These are phyloP conservation scores for Euphrasia arctica DNA, from an alignment of 305 asterid genomes.

Conservation along the genomic window DNA sequence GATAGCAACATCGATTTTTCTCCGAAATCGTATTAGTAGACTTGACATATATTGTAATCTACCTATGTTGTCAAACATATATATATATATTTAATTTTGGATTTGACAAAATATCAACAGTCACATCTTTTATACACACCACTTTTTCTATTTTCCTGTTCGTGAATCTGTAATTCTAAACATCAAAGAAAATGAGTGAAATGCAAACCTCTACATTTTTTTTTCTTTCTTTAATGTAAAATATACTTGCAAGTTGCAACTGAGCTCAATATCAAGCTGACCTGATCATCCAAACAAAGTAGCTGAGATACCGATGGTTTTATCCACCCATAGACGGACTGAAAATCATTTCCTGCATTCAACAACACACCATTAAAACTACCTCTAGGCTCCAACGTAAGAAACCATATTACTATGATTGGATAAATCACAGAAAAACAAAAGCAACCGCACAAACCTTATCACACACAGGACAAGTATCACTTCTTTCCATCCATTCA, in stretches of 20 bases:
- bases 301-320: slow-evolving; percentile 18
- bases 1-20: too few species aligned
- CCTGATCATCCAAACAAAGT: slow-evolving; percentile 16
- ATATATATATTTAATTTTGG: too few species aligned
- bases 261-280: neutral
- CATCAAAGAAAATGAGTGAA: slow-evolving; percentile 21
- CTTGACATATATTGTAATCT: too few species aligned
- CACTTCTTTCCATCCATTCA: slow-evolving; percentile 98
- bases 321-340: slow-evolving; percentile 43
- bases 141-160: too few species aligned
- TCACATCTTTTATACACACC: slow-evolving; percentile 14
- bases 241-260: slow-evolving; percentile 2
- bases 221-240: neutral
- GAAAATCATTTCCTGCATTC: slow-evolving; percentile 73
- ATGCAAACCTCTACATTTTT: slow-evolving; percentile 20
- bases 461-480: slow-evolving; percentile 83
- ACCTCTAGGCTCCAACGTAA: slow-evolving; percentile 14
- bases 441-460: slow-evolving; percentile 44
- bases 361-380: slow-evolving; percentile 26
- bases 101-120: neutral
- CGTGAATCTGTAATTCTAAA: neutral
- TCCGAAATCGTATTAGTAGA: too few species aligned
- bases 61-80: too few species aligned
- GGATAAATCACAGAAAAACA: slow-evolving; percentile 1
- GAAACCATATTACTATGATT: neutral